Base-by-base conservation (phyloP, 2,329 filamentous ascomycete species). In the Kalmusia sp. region DNA sequence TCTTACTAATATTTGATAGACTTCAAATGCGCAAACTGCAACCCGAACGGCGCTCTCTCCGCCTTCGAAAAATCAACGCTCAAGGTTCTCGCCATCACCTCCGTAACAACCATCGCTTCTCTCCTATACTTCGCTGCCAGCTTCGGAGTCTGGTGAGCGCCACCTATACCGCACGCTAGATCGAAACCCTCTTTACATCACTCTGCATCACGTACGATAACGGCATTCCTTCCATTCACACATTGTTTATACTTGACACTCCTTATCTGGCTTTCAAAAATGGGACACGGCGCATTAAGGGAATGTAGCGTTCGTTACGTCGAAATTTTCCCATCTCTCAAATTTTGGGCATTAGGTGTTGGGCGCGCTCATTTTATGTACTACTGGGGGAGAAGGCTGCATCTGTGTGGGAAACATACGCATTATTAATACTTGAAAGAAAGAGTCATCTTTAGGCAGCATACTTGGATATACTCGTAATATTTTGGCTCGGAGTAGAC, bases 11-110 rank as follows among this genome's bases (percentile, higher is more conserved):
- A 38, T 21, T 4, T 6, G 5, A 14, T 49, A 83, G 82, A 82
- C 31, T 84, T 74, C 67, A 69, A 73, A 48, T 88, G 85, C 69
- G 78, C 82, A 19, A 86, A 82, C 21, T 88, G 85, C 74, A 70
- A 44, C 35, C 38, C 38, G 35, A 84, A 75, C 60, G 75, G 72
- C 24, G 84, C 82, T 7, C 66, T 84, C 17, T 82, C 81, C 3
- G 70, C 77, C 22, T 75, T 79, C 56, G 82, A 86, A 62, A 79
- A 77, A 44, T 79, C 85, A 64, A 83, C 83, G 0, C 65, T 87
- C 38, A 79, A 79, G 50, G 82, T 85, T 56, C 71, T 86, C 52
- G 61, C 85, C 54, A 77, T 81, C 54, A 86, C 85, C 73, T 79
- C 77, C 17, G 72, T 76, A 25, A 78, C 87, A 46, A 87, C 84